These are phyloP conservation scores for Corymbia maculata DNA, from an alignment of 345 rosid genomes.

Conservation along the genomic window DNA sequence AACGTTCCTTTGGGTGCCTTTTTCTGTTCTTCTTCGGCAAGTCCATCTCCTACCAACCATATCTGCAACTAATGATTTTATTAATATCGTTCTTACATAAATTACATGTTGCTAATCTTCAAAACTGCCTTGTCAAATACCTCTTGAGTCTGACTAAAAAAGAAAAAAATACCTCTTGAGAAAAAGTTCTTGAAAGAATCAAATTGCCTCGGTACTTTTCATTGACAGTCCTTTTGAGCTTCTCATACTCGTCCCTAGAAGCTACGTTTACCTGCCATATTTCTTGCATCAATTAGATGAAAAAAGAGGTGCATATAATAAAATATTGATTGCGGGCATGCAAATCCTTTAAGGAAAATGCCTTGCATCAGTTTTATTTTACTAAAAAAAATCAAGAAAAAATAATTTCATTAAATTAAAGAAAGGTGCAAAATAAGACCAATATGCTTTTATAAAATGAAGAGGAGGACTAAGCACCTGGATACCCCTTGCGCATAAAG, in stretches of 20 bases:
- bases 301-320: not conserved
- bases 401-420: not conserved
- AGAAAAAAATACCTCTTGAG: not conserved
- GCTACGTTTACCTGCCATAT: constrained; percentile 18
- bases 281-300: not conserved
- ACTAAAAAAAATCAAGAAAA: not conserved
- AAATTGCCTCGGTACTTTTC: constrained; percentile 6
- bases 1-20: constrained; percentile 39
- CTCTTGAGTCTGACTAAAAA: not conserved
- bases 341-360: not conserved
- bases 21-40: constrained; percentile 31
- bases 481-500: constrained; percentile 29
- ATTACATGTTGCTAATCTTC: not conserved
- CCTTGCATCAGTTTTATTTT: not conserved
- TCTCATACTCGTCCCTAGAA: constrained; percentile 13
- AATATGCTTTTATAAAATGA: not conserved
- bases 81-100: not conserved
- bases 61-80: constrained; percentile 10
- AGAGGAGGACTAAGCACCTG: constrained; percentile 4
- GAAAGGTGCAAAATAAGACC: not conserved
- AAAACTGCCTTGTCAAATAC: not conserved
- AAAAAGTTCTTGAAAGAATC: constrained; percentile 8
- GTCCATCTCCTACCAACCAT: constrained; percentile 61
- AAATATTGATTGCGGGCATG: not conserved
- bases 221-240: constrained; percentile 14